Conservation (phyloP, 495 filamentous ascomycete genomes). For the Talaromyces adpressus region DNA sequence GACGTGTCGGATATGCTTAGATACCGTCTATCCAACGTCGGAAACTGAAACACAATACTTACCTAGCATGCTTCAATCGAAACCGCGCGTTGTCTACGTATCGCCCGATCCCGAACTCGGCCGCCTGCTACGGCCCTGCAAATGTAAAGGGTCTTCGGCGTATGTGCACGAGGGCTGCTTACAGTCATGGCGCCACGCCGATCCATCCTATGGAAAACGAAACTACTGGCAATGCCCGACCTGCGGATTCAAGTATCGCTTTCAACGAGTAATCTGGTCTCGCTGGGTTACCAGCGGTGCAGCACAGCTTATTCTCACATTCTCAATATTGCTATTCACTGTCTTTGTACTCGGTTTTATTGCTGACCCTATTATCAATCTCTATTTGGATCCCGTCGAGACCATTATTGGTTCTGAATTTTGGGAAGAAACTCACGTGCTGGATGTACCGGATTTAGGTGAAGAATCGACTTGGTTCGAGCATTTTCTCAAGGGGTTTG, state of each 20-base stretch:
- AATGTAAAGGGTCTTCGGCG: conserved; percentile 84
- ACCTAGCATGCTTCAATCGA: conserved; percentile 53
- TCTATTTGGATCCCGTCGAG: conserved; percentile 71
- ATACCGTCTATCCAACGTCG: conserved; percentile 72
- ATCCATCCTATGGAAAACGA: conserved; percentile 55
- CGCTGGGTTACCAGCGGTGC: conserved; percentile 62
- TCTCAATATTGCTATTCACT: conserved; percentile 58
- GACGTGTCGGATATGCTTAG: conserved; percentile 88
- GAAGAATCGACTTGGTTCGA: conserved; percentile 56
- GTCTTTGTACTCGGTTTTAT: conserved; percentile 82
- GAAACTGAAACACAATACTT: conserved; percentile 54
- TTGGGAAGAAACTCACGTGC: conserved; percentile 29
- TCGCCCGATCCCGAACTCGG: conserved; percentile 68
- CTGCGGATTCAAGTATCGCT: conserved; percentile 76
- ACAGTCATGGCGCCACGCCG: conserved; percentile 72
- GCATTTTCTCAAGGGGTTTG: conserved; percentile 83
- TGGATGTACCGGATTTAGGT: conserved; percentile 31
- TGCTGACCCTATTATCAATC: conserved; percentile 85
- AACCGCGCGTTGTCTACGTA: conserved; percentile 63
- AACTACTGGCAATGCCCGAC: conserved; percentile 88
- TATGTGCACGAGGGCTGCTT: conserved; percentile 97
- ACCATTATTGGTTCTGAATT: conserved; percentile 34
- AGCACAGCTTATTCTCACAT: conserved; percentile 58
- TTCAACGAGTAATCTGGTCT: conserved; percentile 71
- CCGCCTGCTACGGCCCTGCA: conserved; percentile 83